These are phyloP conservation scores for Parasitella parasitica DNA, from an alignment of 371 early-diverging fungal species.

Conservation along the genomic window DNA sequence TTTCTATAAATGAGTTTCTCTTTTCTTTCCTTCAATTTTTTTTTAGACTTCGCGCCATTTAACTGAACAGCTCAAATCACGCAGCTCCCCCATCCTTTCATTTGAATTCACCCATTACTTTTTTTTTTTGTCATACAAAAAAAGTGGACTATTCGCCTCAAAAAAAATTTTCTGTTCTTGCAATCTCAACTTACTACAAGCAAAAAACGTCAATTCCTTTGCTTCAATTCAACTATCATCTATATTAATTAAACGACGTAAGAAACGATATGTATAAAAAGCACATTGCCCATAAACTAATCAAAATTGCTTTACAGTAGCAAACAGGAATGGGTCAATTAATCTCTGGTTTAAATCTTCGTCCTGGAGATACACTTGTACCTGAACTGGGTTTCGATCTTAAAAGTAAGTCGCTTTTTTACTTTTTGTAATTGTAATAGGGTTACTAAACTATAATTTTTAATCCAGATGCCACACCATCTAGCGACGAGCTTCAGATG, in stretches of 20 bases:
- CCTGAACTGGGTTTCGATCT: constrained; percentile 55
- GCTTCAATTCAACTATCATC: not conserved
- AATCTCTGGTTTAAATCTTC: constrained; percentile 42
- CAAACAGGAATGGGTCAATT: constrained; percentile 39
- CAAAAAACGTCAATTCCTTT: not conserved
- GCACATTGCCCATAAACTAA: not conserved
- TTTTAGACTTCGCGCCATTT: not conserved
- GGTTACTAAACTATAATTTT: not conserved
- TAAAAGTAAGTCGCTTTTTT: constrained; percentile 38
- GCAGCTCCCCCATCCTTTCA: constrained; percentile 5
- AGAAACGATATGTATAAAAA: not conserved
- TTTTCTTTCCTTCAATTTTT: not conserved
- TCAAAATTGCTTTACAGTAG: not conserved
- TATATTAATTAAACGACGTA: not conserved
- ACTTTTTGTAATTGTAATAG: not conserved
- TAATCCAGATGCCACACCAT: constrained; percentile 49
- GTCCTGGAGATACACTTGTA: constrained; percentile 39
- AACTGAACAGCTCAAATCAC: not conserved
- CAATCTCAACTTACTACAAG: not conserved
- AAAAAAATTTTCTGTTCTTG: not conserved
- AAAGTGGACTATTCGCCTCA: not conserved
- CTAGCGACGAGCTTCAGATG: constrained; percentile 51
- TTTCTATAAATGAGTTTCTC: not conserved
- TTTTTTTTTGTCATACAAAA: not conserved
- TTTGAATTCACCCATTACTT: not conserved